phyloP scores from a whole-genome alignment of 345 rosid genomes.

The Arabidopsis thaliana region DNA sequence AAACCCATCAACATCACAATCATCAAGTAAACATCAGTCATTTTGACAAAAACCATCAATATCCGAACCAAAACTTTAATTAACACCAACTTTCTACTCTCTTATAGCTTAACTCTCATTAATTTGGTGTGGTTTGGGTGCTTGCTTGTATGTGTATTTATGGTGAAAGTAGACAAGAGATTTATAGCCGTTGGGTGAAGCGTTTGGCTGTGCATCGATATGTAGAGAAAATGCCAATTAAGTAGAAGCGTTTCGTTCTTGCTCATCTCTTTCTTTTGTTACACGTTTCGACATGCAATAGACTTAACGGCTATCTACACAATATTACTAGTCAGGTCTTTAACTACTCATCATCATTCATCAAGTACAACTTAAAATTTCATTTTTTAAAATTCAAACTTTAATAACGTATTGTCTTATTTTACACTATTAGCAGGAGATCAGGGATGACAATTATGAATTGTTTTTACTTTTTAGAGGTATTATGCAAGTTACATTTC shows the following conservation, averaged over 20 bases:
- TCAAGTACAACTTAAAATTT: background rate
- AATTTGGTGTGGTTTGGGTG: background rate
- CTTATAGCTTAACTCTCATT: background rate
- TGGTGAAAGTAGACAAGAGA: conserved; percentile 17
- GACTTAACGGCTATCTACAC: conserved; percentile 52
- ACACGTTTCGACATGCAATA: conserved; percentile 62
- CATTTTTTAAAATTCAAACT: background rate
- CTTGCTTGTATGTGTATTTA: conserved; percentile 35
- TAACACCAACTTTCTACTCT: background rate
- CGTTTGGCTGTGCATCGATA: conserved; percentile 40
- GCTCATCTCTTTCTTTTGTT: conserved; percentile 20
- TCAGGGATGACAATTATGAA: background rate
- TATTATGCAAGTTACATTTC: background rate
- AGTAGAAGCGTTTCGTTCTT: conserved; percentile 49
- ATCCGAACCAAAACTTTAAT: background rate
- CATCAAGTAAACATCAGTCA: conserved; percentile 31
- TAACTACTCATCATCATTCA: background rate
- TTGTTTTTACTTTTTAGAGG: background rate
- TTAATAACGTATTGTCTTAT: background rate
- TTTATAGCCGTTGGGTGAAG: conserved; percentile 47
- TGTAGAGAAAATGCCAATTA: background rate
- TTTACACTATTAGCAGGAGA: background rate
- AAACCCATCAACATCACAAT: conserved; percentile 22
- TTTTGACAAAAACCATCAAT: conserved; percentile 23
- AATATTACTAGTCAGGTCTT: background rate